phyloP scores from a whole-genome alignment of 1,139 yeast genomes.

The Sugiyamaella novakii region DNA sequence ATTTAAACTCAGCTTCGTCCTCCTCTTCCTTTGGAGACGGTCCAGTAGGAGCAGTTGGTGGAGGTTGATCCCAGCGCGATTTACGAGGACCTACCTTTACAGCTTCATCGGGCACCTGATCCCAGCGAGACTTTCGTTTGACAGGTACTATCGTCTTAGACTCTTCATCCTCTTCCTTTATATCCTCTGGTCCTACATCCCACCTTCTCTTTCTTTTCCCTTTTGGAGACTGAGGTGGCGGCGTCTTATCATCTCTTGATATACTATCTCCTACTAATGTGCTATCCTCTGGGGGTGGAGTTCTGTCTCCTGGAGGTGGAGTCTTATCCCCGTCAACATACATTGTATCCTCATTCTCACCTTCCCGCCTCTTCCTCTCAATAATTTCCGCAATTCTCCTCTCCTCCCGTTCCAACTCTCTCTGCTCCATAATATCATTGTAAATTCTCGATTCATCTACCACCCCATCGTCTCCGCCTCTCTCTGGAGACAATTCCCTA shows the following conservation, averaged over 20 bases:
- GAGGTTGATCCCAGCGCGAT: conserved; percentile 29
- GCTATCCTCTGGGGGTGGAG: conserved; percentile 27
- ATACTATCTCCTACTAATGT: too few relatives aligned
- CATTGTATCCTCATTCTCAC: conserved; percentile 4
- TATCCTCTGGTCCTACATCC: conserved; percentile 43
- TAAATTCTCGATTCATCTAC: conserved; percentile 27
- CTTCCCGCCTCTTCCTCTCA: conserved; percentile 27
- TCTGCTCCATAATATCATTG: conserved; percentile 37
- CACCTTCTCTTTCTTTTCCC: conserved; percentile 38
- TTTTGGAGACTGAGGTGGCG: conserved; percentile 30
- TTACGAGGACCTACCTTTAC: conserved; percentile 31
- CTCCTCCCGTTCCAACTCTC: conserved; percentile 42
- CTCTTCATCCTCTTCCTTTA: neutral
- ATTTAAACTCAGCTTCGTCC: conserved; percentile 32
- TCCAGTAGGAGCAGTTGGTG: conserved; percentile 21
- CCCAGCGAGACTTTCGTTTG: conserved; percentile 28
- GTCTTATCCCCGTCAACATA: conserved; percentile 22
- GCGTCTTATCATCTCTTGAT: neutral
- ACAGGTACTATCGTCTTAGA: conserved; percentile 19
- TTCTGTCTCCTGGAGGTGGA: conserved; percentile 28
- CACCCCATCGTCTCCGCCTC: conserved; percentile 25
- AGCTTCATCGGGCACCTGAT: conserved; percentile 28
- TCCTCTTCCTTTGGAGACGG: conserved; percentile 27
- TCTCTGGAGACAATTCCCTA: conserved; percentile 39
- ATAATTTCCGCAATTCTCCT: conserved; percentile 35